Evolutionary conservation across 768 basidiomycete genomes (phyloP).

Genomic region (Termitomyces sp.): DNA sequence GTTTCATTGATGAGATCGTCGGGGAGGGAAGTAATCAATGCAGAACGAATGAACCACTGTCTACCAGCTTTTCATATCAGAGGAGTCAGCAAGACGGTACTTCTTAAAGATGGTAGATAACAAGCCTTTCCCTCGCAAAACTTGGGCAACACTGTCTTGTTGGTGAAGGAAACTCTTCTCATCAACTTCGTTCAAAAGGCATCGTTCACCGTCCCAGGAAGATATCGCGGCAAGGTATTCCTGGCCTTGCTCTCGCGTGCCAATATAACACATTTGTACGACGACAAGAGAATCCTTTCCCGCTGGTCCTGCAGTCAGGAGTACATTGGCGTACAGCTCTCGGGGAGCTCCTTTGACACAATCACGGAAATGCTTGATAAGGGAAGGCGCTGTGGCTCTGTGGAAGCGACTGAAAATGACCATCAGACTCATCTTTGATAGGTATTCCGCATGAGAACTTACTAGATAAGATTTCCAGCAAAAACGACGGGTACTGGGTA

Average conservation of each 20-base stretch:
- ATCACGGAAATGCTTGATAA: conserved; percentile 89
- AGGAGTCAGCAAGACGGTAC: background rate
- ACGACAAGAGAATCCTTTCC: conserved; percentile 82
- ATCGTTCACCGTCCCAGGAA: conserved; percentile 84
- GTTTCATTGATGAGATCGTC: conserved; percentile 86
- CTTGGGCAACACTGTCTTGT: conserved; percentile 89
- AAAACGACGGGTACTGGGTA: conserved; percentile 88
- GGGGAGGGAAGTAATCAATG: conserved; percentile 74
- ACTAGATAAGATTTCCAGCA: conserved; percentile 92
- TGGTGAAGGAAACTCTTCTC: conserved; percentile 88
- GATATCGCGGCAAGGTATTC: conserved; percentile 78
- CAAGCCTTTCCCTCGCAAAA: conserved; percentile 77
- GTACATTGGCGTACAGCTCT: conserved; percentile 84
- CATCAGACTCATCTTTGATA: background rate
- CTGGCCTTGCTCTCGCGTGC: conserved; percentile 64
- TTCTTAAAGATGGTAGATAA: background rate
- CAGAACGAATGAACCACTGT: conserved; percentile 90
- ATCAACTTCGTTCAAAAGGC: conserved; percentile 83
- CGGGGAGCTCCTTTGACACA: conserved; percentile 86
- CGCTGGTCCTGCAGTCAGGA: conserved; percentile 85
- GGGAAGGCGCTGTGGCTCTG: conserved; percentile 77
- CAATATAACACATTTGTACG: conserved; percentile 88
- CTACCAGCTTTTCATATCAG: conserved; percentile 48
- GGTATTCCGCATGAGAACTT: conserved; percentile 21
- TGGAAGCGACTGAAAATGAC: conserved; percentile 66